These are phyloP conservation scores for Rosa lucieae DNA, from an alignment of 306 rosid species.

Conservation along the genomic window DNA sequence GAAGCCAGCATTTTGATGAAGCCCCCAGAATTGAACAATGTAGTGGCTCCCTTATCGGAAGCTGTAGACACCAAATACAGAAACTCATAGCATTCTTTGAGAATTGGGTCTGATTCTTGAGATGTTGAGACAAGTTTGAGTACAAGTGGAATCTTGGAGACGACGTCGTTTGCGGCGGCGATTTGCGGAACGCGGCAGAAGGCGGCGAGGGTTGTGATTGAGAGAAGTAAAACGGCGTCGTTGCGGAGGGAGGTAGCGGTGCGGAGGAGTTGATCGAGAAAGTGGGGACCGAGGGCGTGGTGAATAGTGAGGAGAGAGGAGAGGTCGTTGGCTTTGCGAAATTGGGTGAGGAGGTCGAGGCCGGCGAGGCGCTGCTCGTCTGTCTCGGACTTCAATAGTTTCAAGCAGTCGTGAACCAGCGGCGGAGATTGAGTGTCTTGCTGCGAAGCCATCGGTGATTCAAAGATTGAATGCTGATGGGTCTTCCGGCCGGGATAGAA, in stretches of 20 bases:
- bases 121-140: slow-evolving; percentile 50
- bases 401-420: background rate
- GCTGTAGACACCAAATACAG: slow-evolving; percentile 66
- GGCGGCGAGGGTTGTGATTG: slow-evolving; percentile 67
- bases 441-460: background rate
- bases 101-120: slow-evolving; percentile 41
- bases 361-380: background rate
- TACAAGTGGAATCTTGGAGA: slow-evolving; percentile 53
- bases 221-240: background rate
- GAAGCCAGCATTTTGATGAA: slow-evolving; percentile 53
- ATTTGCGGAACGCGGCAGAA: slow-evolving; percentile 75
- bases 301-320: background rate
- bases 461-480: too few species aligned
- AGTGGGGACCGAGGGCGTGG: background rate
- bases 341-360: background rate
- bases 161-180: slow-evolving; percentile 68
- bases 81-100: slow-evolving; percentile 79
- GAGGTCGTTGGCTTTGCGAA: background rate
- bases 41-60: slow-evolving; percentile 53
- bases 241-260: too few species aligned
- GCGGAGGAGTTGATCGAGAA: background rate
- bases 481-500: too few species aligned
- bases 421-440: background rate
- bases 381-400: background rate
- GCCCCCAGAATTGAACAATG: slow-evolving; percentile 55